These are phyloP conservation scores for Candida caryicola DNA, from an alignment of 805 yeast species.

Conservation along the genomic window DNA sequence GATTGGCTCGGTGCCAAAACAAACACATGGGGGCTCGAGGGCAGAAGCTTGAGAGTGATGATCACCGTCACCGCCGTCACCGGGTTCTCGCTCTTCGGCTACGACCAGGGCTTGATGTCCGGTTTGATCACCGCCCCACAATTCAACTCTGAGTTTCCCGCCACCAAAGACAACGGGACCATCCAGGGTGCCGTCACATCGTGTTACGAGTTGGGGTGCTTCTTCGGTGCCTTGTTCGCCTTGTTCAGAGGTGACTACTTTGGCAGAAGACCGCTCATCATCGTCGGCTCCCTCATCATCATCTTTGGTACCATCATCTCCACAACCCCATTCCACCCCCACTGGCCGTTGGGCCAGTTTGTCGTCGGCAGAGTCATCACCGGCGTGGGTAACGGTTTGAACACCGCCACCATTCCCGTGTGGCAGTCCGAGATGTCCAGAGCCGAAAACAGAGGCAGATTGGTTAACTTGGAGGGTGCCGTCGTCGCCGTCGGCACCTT, in stretches of 20 bases:
- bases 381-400: slow-evolving; percentile 41
- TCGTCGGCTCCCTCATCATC: slow-evolving; percentile 37
- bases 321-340: slow-evolving; percentile 32
- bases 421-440: slow-evolving; percentile 48
- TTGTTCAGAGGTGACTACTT: slow-evolving; percentile 37
- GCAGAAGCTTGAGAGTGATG: slow-evolving; percentile 41
- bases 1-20: slow-evolving; percentile 33
- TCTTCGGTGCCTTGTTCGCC: slow-evolving; percentile 43
- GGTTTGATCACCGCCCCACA: slow-evolving; percentile 41
- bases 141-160: slow-evolving; percentile 39
- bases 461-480: slow-evolving; percentile 36
- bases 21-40: slow-evolving; percentile 55
- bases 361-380: slow-evolving; percentile 48
- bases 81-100: slow-evolving; percentile 29
- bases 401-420: slow-evolving; percentile 45
- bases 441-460: slow-evolving; percentile 41
- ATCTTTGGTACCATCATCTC: slow-evolving; percentile 42
- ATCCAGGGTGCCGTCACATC: slow-evolving; percentile 31
- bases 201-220: slow-evolving; percentile 33
- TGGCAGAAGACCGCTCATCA: slow-evolving; percentile 43
- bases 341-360: slow-evolving; percentile 44
- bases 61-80: slow-evolving; percentile 27
- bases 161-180: slow-evolving; percentile 26
- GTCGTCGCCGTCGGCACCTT: slow-evolving; percentile 58
- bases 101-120: slow-evolving; percentile 45